Evolutionary conservation across 1,284 basidiomycete species (phyloP), one percentile per base, ranked within the genome.

Genomic region (Boletellus deceptivus): DNA sequence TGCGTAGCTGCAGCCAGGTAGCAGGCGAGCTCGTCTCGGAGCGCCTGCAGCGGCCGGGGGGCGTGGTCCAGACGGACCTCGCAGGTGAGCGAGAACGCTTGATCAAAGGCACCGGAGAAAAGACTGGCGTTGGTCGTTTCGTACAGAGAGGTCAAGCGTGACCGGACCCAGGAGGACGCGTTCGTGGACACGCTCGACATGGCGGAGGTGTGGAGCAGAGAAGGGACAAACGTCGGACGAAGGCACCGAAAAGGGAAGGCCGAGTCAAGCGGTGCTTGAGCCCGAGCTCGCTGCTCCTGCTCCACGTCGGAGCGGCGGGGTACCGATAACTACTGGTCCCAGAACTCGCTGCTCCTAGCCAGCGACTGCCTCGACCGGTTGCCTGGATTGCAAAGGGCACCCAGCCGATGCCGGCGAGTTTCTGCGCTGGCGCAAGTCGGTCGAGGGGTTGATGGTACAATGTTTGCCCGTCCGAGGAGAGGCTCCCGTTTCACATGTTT

Each of bases 1-100:
- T 53, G 59, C 6, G 48, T 54, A 9, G 62, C 54, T 6, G 59
- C 58, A 4, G 33, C 46, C 43, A 39, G 63, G 25, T 38, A 56
- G 17, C 18, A 64, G 33, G 39, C 25, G 17, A 68, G 8, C 5
- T 65, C 59, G 29, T 66, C 62, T 40, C 62, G 63, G 49, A 75
- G 64, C 3, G 63, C 52, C 17, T 72, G 65, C 7, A 68, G 37
- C 1, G 67, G 55, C 0, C 68, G 52, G 0, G 43, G 16, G 2
- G 48, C 58, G 47, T 75, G 70, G 51, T 76, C 71, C 24, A 64
- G 34, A 11, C 65, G 55, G 29, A 76, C 58, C 37, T 69, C 60
- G 31, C 69, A 69, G 2, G 61, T 48, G 1, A 68, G 55, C 16
- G 70, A 61, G 55, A 77, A 76, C 3, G 61, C 49, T 22, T 49